Percentiles rank a stretch among this genome's conserved stretches.
Conservation (phyloP, 2,329 filamentous ascomycete species). For the Cordyceps farinosa region DNA sequence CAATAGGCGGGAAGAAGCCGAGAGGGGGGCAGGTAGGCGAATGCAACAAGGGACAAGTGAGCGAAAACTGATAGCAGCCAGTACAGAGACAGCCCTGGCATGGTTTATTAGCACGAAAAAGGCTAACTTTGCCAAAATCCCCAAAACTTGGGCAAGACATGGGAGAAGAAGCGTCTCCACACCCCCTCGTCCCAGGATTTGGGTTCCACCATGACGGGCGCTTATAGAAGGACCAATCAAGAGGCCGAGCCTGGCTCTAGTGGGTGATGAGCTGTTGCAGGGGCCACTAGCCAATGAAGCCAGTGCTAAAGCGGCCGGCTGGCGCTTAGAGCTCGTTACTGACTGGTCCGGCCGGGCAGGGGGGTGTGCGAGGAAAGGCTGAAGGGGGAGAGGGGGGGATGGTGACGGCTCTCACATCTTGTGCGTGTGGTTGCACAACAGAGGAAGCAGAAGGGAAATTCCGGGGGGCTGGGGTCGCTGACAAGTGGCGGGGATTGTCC, state of each 20-base stretch:
- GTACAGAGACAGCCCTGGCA: background rate
- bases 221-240: conserved; percentile 11
- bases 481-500: background rate
- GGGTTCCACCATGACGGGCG: conserved; percentile 16
- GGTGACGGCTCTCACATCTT: background rate
- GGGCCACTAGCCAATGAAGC: conserved; percentile 14
- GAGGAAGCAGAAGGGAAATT: background rate
- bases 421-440: background rate
- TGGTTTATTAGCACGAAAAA: background rate
- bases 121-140: background rate
- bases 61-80: background rate
- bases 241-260: conserved; percentile 2
- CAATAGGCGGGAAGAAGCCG: conserved; percentile 6
- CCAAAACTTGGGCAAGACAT: conserved; percentile 2
- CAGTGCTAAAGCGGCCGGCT: conserved; percentile 16
- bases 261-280: conserved; percentile 9
- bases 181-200: conserved; percentile 10
- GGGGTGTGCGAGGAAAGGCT: background rate
- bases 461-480: background rate
- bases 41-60: background rate
- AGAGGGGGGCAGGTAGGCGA: background rate
- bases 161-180: conserved; percentile 1
- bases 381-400: background rate
- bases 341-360: background rate
- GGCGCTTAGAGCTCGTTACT: conserved; percentile 32